Percentiles rank a stretch among this genome's conserved stretches.
Evolutionary conservation across 2,329 filamentous ascomycete genomes (phyloP).

Genomic region (Aspergillus sojae): DNA sequence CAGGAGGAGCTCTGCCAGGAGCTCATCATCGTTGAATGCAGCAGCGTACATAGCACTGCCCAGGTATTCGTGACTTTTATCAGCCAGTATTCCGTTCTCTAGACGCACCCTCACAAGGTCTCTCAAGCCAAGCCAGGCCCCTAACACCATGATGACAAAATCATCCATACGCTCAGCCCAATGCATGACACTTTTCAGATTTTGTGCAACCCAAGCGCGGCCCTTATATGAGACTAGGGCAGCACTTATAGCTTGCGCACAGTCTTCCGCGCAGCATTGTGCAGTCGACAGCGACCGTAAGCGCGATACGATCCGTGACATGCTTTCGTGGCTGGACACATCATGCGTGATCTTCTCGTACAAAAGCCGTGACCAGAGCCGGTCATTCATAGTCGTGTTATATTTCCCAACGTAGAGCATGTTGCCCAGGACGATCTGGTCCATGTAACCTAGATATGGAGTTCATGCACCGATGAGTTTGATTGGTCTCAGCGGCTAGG

Average conservation of each 20-base stretch:
- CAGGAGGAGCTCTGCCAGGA: background rate
- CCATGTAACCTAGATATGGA: background rate
- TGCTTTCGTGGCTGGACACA: background rate
- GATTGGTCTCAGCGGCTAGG: background rate
- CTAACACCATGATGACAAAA: background rate
- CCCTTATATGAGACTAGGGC: background rate
- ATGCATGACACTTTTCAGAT: background rate
- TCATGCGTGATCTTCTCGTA: background rate
- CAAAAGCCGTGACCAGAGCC: background rate
- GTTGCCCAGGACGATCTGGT: background rate
- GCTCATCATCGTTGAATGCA: conserved; percentile 1
- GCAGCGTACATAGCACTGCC: conserved; percentile 6
- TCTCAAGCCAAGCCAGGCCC: conserved; percentile 7
- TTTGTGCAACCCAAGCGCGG: background rate
- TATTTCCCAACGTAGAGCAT: background rate
- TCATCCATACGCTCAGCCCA: background rate
- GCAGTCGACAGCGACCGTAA: background rate
- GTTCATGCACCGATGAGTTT: background rate
- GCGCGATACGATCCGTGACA: background rate
- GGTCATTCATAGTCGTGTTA: background rate
- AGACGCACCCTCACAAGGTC: background rate
- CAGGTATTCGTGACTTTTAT: background rate
- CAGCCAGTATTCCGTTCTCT: background rate
- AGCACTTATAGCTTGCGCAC: background rate
- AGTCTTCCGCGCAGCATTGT: background rate